Evolutionary conservation across 2,329 filamentous ascomycete genomes (phyloP), one percentile per base, ranked within the genome.

Genomic region (Apiospora aurea): DNA sequence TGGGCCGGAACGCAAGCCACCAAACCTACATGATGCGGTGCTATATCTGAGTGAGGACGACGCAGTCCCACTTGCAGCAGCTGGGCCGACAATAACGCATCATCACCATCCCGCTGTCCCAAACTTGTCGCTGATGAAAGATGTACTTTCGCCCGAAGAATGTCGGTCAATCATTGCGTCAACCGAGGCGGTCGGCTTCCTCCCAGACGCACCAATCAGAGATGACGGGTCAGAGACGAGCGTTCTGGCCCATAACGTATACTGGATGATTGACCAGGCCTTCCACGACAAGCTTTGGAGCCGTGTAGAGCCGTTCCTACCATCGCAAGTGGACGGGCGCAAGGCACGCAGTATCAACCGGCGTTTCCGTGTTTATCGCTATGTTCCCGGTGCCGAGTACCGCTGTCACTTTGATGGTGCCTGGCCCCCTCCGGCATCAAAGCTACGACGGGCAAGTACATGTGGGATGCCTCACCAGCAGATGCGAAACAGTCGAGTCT

Each of bases 321-420:
- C 92, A 0, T 78, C 82, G 0, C 80, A 81, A 0, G 82, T 92
- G 0, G 85, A 85, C 18, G 91, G 91, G 0, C 88, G 87, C 47
- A 78, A 83, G 29, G 90, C 88, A 0, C 84, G 91, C 5, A 91
- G 92, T 0, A 83, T 94, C 71, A 94, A 94, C 76, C 85, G 92
- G 1, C 87, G 92, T 7, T 94, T 93, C 82, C 86, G 92, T 24
- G 91, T 93, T 0, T 94, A 94, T 74, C 85, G 92, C 76, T 94
- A 94, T 72, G 91, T 93, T 0, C 91, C 91, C 1, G 91, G 91
- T 0, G 92, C 92, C 0, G 92, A 93, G 78, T 94, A 94, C 76
- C 84, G 92, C 10, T 90, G 88, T 72, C 92, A 93, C 75, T 93
- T 94, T 72, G 85, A 94, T 75, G 92, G 92, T 10, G 92, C 91